Percentiles rank a stretch among this genome's conserved stretches.
Conservation (phyloP, 169 alveolate genomes). For the Plasmodium fragile region DNA sequence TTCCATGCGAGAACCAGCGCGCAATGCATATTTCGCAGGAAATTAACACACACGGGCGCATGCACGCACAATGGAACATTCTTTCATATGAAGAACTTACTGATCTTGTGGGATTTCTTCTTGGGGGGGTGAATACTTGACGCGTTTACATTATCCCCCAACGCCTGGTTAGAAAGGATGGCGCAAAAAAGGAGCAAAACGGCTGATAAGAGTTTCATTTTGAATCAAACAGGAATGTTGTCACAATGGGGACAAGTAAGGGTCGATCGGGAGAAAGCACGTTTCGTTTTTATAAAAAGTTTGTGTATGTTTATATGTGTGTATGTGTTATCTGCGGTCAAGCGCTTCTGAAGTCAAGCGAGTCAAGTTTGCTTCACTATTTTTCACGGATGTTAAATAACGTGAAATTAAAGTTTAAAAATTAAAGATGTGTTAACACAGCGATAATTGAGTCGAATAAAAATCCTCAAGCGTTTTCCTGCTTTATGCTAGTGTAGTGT, state of each 20-base stretch:
- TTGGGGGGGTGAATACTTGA: background rate
- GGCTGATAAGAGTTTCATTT: constrained; percentile 16
- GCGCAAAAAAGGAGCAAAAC: constrained; percentile 22
- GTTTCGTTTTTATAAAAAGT: background rate
- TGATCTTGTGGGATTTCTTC: constrained; percentile 23
- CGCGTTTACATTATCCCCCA: background rate
- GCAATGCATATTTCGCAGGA: background rate
- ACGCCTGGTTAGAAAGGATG: background rate
- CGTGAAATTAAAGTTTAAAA: background rate
- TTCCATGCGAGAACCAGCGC: background rate
- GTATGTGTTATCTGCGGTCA: background rate
- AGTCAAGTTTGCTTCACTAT: background rate
- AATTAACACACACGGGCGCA: background rate
- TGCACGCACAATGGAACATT: background rate
- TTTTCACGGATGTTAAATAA: background rate
- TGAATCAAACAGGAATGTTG: background rate
- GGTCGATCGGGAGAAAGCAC: background rate
- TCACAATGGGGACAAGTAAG: background rate
- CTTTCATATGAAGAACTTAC: background rate
- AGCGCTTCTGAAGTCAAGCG: background rate
- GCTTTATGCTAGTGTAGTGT: background rate
- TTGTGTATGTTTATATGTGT: background rate
- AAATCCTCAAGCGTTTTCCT: background rate
- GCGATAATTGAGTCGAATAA: background rate
- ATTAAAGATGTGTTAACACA: background rate